Evolutionary conservation across 768 basidiomycete species (phyloP), one percentile per base, ranked within the genome.

Genomic region (Lentinus brumalis): DNA sequence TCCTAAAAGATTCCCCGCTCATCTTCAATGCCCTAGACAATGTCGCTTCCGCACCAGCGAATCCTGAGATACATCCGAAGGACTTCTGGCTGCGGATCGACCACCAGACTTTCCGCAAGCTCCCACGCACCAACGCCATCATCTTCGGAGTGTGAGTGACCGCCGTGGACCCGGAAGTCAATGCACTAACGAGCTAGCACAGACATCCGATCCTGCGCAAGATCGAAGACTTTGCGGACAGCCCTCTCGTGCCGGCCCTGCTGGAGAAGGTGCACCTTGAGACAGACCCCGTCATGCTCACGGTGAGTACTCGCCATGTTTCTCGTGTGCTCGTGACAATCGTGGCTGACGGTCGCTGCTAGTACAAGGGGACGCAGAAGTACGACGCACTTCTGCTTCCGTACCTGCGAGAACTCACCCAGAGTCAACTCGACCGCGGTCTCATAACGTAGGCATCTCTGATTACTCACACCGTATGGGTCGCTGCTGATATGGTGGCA

Each of bases 91-190:
- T 75, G 51, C 71, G 74, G 29, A 69, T 73, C 58, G 74, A 75
- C 61, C 70, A 73, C 60, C 74, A 76, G 61, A 75, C 74, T 9
- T 76, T 76, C 65, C 70, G 75, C 60, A 76, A 76, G 66, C 70
- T 76, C 0, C 75, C 74, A 5, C 62, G 65, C 15, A 63, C 71
- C 3, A 58, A 62, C 8, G 74, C 68, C 10, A 74, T 76, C 57
- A 72, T 75, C 55, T 76, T 76, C 50, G 75, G 73, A 56, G 71
- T 71, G 73, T 69, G 44, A 32, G 44, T 42, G 30, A n/a, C 16
- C 8, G 50, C n/a, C 7, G 40, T 21, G 5, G 32, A 29, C 15
- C 26, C 32, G n/a, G 10, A 29, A 18, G 4, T 21, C 53, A 41
- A 18, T 47, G 4, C 18, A 45, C 31, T 47, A 14, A 16, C n/a